These are phyloP conservation scores for Sporisorium iseilematis-ciliati DNA, from an alignment of 1,284 basidiomycete genomes.

Conservation along the genomic window DNA sequence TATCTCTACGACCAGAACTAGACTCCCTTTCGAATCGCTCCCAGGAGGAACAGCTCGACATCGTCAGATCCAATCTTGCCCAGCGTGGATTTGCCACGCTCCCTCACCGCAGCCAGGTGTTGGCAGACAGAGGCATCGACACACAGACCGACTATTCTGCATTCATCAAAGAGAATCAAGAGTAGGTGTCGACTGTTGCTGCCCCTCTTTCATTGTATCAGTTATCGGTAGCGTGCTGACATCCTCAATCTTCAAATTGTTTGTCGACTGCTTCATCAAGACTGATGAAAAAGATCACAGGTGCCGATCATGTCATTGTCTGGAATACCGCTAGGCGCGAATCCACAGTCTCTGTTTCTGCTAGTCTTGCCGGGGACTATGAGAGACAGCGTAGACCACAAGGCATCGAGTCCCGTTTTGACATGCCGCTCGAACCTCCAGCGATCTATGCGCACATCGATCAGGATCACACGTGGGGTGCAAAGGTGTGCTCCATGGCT, in stretches of 20 bases:
- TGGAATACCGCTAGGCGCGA: conserved; percentile 38
- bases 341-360: conserved; percentile 21
- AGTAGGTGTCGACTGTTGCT: neutral
- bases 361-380: conserved; percentile 20
- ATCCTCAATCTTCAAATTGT: no score
- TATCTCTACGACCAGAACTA: conserved; percentile 22
- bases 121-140: conserved; percentile 23
- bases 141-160: conserved; percentile 25
- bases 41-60: conserved; percentile 4
- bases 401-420: conserved; percentile 29
- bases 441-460: conserved; percentile 37
- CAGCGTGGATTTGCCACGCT: conserved; percentile 29
- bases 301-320: conserved; percentile 34
- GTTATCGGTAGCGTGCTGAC: no score
- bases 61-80: conserved; percentile 6
- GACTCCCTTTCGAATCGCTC: conserved; percentile 10
- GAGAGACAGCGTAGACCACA: conserved; percentile 27
- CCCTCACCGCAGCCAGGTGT: conserved; percentile 13
- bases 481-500: conserved; percentile 33
- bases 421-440: conserved; percentile 33
- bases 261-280: no score
- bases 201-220: no score
- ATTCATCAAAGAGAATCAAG: conserved; percentile 25
- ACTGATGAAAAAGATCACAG: conserved; percentile 27
- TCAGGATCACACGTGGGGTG: conserved; percentile 27